Evolutionary conservation across 129 eudicot species (phyloP).

Genomic region (Saposhnikovia divaricata): DNA sequence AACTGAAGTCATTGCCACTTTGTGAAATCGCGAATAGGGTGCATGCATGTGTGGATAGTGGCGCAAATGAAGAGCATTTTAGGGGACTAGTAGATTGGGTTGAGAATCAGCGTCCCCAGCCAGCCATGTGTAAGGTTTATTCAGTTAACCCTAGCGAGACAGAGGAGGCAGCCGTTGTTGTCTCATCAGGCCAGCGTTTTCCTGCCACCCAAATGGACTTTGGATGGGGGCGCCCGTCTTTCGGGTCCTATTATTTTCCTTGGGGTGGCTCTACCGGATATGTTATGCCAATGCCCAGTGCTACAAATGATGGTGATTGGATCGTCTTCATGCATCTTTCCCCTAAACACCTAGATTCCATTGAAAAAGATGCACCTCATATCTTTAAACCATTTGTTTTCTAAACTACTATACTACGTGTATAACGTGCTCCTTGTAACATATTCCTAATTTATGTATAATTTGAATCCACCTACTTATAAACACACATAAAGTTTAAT

Average conservation of each 20-base stretch:
- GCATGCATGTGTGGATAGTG: conserved; percentile 13
- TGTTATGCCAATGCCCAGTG: conserved; percentile 68
- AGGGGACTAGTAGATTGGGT: conserved; percentile 33
- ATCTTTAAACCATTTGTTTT: conserved; percentile 35
- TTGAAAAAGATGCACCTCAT: conserved; percentile 50
- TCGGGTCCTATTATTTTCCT: conserved; percentile 76
- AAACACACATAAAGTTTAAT: no score
- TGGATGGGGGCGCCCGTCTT: conserved; percentile 64
- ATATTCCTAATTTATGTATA: not conserved
- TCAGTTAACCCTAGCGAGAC: not conserved
- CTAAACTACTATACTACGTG: not conserved
- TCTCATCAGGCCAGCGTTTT: conserved; percentile 78
- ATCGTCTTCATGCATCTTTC: conserved; percentile 58
- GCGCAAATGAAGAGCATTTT: conserved; percentile 24
- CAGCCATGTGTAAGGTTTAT: conserved; percentile 16
- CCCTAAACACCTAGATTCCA: conserved; percentile 41
- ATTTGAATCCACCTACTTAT: no score
- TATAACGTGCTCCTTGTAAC: not conserved
- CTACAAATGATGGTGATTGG: conserved; percentile 59
- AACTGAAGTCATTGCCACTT: conserved; percentile 18
- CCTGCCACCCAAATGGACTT: conserved; percentile 48
- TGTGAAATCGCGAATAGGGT: conserved; percentile 13
- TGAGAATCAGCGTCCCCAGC: conserved; percentile 17
- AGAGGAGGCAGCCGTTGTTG: conserved; percentile 40
- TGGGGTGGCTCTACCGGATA: conserved; percentile 78